Evolutionary conservation across 108 stramenopile species (phyloP), one percentile per base, ranked within the genome.

Genomic region (Fistulifera pelliculosa): DNA sequence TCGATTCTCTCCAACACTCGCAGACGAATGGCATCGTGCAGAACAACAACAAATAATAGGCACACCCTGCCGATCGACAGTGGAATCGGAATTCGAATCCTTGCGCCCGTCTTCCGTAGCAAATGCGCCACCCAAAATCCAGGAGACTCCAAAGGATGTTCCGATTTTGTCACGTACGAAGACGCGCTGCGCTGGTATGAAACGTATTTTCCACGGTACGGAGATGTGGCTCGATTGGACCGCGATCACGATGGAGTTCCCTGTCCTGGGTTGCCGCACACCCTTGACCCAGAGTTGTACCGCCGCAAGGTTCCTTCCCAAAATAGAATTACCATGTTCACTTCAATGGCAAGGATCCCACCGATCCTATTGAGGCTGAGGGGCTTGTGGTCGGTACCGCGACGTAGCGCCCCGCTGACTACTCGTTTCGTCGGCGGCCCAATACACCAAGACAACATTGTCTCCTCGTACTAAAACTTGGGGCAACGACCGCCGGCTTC

Each of bases 401-500:
- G 31, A 35, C 31, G 8, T 8, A 3, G 31, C 8, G 6, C 8
- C 31, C 31, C 31, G 31, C 6, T 35, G 31, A 35, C 31, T 35
- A 8, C 31, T 35, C 44, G 4, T 4, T 63, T 83, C 81, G 15
- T 54, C 39, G 16, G 71, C 69, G 2, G 81, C 90, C 49, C 69
- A 70, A 66, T 83, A 91, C 2, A 87, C 68, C 68, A 79, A 69
- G 24, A 91, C 85, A 25, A 91, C 83, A 65, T 69, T 82, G 50
- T 91, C 90, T 24, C 90, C 90, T 28, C 90, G 60, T 8, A 91
- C 74, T 43, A 91, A 31, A 6, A 91, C 54, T 56, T 83, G 76
- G 54, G 74, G 70, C 61, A 91, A 75, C 49, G 71, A 65, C 18
- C 70, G 59, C 25, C 18, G 43, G 18, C 3, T 7, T 39, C 6